Base-by-base conservation (phyloP, 2,329 filamentous ascomycete species). In the Monilinia aucupariae region DNA sequence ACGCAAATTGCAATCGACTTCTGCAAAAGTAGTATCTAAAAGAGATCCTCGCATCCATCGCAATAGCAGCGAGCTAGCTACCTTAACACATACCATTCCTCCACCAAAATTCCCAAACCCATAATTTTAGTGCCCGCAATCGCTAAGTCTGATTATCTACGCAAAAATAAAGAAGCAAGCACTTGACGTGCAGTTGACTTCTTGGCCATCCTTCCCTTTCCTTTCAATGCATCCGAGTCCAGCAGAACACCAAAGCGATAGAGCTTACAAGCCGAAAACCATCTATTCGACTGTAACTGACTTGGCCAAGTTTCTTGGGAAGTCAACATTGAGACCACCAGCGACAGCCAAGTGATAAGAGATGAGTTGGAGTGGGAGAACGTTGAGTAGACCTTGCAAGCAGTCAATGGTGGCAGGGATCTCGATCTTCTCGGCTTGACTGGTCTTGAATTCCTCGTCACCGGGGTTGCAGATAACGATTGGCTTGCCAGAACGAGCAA, bases 321-420 rank as follows among this genome's bases (percentile, higher is more conserved):
- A 97, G 76, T 99, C 94, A 65, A 99, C 94, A 76, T 99, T 97
- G 70, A 97, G 82, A 59, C 92, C 93, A 81, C 96, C 94, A 70
- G 89, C 89, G 72, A 99, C 93, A 61, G 94, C 94, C 68, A 99
- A 86, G 93, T 94, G 97, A 85, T 99, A 99, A 65, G 94, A 91
- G 80, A 99, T 97, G 72, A 99, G 84, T 82, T 99, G 94, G 73
- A 99, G 84, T 59, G 94, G 94, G 71, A 99, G 91, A 74, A 99
- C 94, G 78, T 99, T 99, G 75, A 99, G 85, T 71, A 99, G 88
- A 77, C 94, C 94, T 82, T 99, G 94, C 64, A 99, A 85, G 72
- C 88, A 90, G 75, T 99, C 94, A 65, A 97, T 92, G 8, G 93
- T 97, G 82, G 90, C 88, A 71, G 94, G 94, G 65, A 99, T 91